These are phyloP conservation scores for Peniophora sp. DNA, from an alignment of 1,284 basidiomycete genomes.

Conservation along the genomic window DNA sequence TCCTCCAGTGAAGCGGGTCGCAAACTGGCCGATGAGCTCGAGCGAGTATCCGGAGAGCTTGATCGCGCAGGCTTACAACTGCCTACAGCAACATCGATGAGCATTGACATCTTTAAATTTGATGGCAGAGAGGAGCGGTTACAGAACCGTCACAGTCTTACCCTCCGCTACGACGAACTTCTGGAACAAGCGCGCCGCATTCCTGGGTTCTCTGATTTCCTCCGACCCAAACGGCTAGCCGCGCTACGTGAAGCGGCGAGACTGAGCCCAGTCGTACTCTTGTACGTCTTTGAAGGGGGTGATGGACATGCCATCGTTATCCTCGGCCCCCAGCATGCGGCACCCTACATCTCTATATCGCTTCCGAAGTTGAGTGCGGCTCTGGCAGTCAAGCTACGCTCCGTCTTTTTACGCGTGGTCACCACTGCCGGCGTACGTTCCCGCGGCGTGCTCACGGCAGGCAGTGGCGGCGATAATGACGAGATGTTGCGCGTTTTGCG, in stretches of 20 bases:
- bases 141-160: too few relatives aligned
- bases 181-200: too few relatives aligned
- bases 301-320: background rate
- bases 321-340: too few relatives aligned
- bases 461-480: too few relatives aligned
- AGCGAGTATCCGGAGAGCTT: background rate
- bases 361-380: slow-evolving; percentile 16
- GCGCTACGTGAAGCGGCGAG: background rate
- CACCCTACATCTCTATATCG: slow-evolving; percentile 3
- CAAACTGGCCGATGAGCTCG: background rate
- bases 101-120: background rate
- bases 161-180: too few relatives aligned
- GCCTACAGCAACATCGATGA: background rate
- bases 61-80: background rate
- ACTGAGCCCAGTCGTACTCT: background rate
- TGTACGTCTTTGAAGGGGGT: background rate
- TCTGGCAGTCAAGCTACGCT: slow-evolving; percentile 3
- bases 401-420: too few relatives aligned
- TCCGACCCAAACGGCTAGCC: background rate
- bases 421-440: too few relatives aligned
- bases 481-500: too few relatives aligned
- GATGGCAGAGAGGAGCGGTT: background rate
- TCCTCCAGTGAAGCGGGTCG: background rate
- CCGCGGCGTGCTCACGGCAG: too few relatives aligned
- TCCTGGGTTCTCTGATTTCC: slow-evolving; percentile 9